Evolutionary conservation across 2,329 filamentous ascomycete species (phyloP).

Genomic region (Neoarthrinium moseri): DNA sequence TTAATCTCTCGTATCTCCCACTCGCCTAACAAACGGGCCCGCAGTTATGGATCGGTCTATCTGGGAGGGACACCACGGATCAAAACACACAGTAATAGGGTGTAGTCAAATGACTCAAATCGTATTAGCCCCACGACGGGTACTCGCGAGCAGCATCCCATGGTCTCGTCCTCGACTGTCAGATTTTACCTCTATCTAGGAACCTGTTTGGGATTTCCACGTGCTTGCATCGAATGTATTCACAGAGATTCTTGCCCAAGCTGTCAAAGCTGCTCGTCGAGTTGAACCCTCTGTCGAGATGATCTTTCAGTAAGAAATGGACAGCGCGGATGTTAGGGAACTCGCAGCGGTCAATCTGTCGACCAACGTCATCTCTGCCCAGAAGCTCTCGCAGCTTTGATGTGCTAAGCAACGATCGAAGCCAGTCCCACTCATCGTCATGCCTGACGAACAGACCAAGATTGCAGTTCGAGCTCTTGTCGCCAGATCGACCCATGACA

Average conservation of each 20-base stretch:
- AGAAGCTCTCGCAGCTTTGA: not conserved
- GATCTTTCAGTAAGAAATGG: constrained; percentile 41
- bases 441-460: constrained; percentile 21
- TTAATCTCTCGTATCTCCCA: too few species aligned
- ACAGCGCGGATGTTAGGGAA: constrained; percentile 17
- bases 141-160: too few species aligned
- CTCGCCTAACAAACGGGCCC: too few species aligned
- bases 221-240: constrained; percentile 41
- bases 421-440: constrained; percentile 17
- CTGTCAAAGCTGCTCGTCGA: constrained; percentile 41
- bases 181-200: constrained; percentile 35
- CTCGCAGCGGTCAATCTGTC: constrained; percentile 11
- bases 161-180: too few species aligned
- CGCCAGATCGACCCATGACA: constrained; percentile 29
- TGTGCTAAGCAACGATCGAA: constrained; percentile 8
- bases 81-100: too few species aligned
- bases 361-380: constrained; percentile 9
- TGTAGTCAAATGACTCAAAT: too few species aligned
- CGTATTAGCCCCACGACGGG: too few species aligned
- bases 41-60: too few species aligned
- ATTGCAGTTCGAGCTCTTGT: constrained; percentile 13
- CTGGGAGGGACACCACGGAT: too few species aligned
- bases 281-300: constrained; percentile 42
- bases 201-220: constrained; percentile 43
- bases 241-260: constrained; percentile 43